phyloP scores from a whole-genome alignment of 352 stramenopile species.

The Globisporangium rhizosaccharum region DNA sequence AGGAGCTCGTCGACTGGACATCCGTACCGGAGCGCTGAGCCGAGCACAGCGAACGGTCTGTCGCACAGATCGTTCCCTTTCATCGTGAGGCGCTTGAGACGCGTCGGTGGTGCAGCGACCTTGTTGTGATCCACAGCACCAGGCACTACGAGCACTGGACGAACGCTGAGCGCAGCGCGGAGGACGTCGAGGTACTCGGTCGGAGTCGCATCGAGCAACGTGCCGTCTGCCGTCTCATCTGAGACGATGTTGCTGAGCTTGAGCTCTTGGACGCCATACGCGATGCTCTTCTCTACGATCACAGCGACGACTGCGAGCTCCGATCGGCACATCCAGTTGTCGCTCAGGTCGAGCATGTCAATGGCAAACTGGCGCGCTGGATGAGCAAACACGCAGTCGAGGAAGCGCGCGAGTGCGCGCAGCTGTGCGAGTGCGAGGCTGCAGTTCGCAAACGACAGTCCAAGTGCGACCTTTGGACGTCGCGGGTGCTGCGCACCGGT shows the following conservation, averaged over 20 bases:
- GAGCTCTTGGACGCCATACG: constrained; percentile 1
- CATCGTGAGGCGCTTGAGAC: constrained; percentile 2
- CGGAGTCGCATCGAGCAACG: background rate
- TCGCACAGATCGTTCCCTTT: constrained; percentile 8
- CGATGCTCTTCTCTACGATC: constrained; percentile 1
- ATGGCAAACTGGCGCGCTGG: constrained; percentile 1
- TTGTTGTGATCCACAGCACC: too few relatives aligned
- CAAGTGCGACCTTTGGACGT: background rate
- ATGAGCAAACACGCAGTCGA: constrained; percentile 3
- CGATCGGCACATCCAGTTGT: background rate
- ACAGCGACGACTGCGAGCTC: constrained; percentile 1
- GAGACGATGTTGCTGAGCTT: constrained; percentile 8
- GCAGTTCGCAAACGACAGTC: constrained; percentile 5
- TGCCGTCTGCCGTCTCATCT: background rate
- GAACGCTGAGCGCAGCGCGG: background rate
- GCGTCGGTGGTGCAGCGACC: background rate
- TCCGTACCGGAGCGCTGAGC: constrained; percentile 3
- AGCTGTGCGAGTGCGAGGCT: background rate
- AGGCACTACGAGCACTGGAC: background rate
- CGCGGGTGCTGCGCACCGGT: too few relatives aligned
- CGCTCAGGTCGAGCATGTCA: constrained; percentile 4
- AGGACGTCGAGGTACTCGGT: constrained; percentile 1
- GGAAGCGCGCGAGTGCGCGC: background rate
- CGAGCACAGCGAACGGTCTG: constrained; percentile 2
- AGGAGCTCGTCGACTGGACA: background rate